These are phyloP conservation scores for Colletotrichum kahawae DNA, from an alignment of 2,329 filamentous ascomycete species.

Conservation along the genomic window DNA sequence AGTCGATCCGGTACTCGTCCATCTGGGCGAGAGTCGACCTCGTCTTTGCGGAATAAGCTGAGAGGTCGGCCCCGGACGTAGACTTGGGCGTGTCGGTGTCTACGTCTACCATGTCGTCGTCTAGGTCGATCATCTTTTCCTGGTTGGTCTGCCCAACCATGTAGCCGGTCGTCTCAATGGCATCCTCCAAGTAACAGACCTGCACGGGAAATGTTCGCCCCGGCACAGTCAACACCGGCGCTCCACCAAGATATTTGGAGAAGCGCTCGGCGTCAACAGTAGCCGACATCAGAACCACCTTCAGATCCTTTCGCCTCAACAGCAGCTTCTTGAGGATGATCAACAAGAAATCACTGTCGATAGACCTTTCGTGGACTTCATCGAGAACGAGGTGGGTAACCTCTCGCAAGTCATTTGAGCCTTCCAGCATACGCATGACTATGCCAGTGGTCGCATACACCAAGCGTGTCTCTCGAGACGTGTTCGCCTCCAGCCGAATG, in stretches of 20 bases:
- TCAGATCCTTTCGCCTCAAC: conserved; percentile 77
- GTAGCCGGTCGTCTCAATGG: conserved; percentile 85
- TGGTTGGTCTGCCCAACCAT: conserved; percentile 48
- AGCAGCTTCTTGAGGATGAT: conserved; percentile 89
- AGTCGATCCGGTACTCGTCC: conserved; percentile 92
- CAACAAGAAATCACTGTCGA: conserved; percentile 94
- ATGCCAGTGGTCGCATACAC: conserved; percentile 92
- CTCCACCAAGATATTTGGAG: conserved; percentile 83
- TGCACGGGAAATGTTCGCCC: conserved; percentile 93
- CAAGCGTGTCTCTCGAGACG: conserved; percentile 79
- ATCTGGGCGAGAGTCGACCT: conserved; percentile 76
- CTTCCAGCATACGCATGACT: conserved; percentile 97
- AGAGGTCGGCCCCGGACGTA: conserved; percentile 60
- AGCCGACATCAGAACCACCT: conserved; percentile 95
- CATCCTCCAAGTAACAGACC: conserved; percentile 89
- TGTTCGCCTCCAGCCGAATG: conserved; percentile 90
- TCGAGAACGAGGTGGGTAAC: conserved; percentile 96
- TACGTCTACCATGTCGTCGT: conserved; percentile 62
- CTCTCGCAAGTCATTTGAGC: conserved; percentile 82
- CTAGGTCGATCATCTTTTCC: conserved; percentile 65
- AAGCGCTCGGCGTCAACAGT: conserved; percentile 94
- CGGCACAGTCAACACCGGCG: conserved; percentile 88
- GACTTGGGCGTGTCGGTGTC: conserved; percentile 49
- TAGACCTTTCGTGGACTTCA: conserved; percentile 94
- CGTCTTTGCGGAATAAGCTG: conserved; percentile 79